Conservation (phyloP, 2,329 filamentous ascomycete genomes). For the Pyrenochaeta sp. region DNA sequence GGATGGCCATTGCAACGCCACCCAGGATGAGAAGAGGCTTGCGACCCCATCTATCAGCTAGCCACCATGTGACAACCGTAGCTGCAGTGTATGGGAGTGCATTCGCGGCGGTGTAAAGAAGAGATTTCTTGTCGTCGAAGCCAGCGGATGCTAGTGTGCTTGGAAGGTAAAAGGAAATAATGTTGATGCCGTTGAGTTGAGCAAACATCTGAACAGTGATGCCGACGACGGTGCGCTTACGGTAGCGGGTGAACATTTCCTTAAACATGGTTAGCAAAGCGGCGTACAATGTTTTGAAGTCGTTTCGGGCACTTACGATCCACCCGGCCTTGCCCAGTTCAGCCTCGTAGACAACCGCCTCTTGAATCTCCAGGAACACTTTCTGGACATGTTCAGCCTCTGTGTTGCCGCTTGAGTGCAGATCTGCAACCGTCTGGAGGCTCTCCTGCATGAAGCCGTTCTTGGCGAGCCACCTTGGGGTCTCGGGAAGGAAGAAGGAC, state of each 20-base stretch:
- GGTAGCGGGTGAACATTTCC: conserved; percentile 56
- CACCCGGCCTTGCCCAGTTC: conserved; percentile 46
- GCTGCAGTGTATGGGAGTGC: conserved; percentile 53
- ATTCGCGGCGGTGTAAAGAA: conserved; percentile 53
- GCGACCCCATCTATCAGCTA: conserved; percentile 53
- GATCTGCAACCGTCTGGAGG: conserved; percentile 53
- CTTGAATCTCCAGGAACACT: conserved; percentile 50
- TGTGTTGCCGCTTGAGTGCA: conserved; percentile 49
- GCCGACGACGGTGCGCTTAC: conserved; percentile 53
- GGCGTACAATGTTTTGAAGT: too few relatives aligned
- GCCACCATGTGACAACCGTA: conserved; percentile 51
- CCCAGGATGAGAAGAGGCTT: conserved; percentile 49
- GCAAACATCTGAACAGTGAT: conserved; percentile 55
- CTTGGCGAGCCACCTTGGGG: conserved; percentile 53
- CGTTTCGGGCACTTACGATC: conserved; percentile 29
- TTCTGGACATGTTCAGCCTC: conserved; percentile 47
- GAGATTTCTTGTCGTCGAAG: conserved; percentile 48
- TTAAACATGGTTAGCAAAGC: conserved; percentile 8
- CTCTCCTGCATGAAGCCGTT: conserved; percentile 52
- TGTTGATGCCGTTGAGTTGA: conserved; percentile 54
- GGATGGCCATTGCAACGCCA: conserved; percentile 44
- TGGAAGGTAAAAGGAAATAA: conserved; percentile 54
- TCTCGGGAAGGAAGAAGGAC: conserved; percentile 52
- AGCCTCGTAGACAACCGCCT: conserved; percentile 50
- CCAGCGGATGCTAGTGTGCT: conserved; percentile 35